phyloP scores from a whole-genome alignment of 2,329 filamentous ascomycete genomes.

The Curvularia lunata region DNA sequence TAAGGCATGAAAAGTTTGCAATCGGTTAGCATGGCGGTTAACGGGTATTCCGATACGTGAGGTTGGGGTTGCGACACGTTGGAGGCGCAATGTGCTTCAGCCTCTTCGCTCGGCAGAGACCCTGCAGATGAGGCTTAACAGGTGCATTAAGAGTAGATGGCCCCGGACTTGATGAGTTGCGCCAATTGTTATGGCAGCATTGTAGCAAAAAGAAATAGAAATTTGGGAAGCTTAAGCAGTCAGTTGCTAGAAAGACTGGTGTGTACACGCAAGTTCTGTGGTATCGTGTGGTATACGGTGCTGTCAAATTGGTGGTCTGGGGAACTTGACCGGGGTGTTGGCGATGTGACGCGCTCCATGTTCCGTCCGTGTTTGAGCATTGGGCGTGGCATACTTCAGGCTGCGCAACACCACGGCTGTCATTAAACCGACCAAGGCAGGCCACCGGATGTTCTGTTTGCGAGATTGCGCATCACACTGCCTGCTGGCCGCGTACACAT shows the following conservation, averaged over 20 bases:
- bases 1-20: slow-evolving; percentile 49
- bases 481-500: background rate
- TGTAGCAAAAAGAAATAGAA: background rate
- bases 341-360: slow-evolving; percentile 41
- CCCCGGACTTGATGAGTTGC: background rate
- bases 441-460: slow-evolving; percentile 29
- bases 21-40: slow-evolving; percentile 36
- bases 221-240: background rate
- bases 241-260: background rate
- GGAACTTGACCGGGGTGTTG: slow-evolving; percentile 26
- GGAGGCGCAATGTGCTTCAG: slow-evolving; percentile 49
- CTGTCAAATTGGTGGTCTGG: slow-evolving; percentile 18
- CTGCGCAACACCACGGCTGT: slow-evolving; percentile 11
- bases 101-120: slow-evolving; percentile 33
- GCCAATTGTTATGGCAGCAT: background rate
- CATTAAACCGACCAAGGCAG: slow-evolving; percentile 11
- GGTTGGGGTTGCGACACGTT: slow-evolving; percentile 44
- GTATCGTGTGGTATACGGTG: background rate
- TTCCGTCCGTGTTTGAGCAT: slow-evolving; percentile 47
- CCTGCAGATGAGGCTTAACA: slow-evolving; percentile 28
- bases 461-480: slow-evolving; percentile 28
- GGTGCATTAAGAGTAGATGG: background rate
- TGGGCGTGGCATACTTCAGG: slow-evolving; percentile 28
- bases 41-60: slow-evolving; percentile 41
- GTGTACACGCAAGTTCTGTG: background rate